Evolutionary conservation across 2,329 filamentous ascomycete genomes (phyloP).

Genomic region (Fusarium sp.): DNA sequence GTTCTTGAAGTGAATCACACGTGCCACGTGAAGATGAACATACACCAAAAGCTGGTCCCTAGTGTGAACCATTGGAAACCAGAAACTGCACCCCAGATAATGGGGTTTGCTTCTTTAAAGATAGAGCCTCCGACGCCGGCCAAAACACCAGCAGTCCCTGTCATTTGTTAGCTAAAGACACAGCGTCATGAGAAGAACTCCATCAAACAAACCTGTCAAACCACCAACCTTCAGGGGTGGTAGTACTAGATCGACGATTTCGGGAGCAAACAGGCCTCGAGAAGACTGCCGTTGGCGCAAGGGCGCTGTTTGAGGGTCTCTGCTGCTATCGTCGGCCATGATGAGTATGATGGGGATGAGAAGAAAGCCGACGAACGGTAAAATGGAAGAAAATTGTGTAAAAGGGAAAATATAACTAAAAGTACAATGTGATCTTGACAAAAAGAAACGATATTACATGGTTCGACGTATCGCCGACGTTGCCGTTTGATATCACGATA

Average conservation of each 20-base stretch:
- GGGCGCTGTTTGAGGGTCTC: slow-evolving; percentile 33
- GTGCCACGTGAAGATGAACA: slow-evolving; percentile 44
- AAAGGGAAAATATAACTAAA: neutral
- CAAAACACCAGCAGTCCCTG: slow-evolving; percentile 71
- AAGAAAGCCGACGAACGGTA: neutral
- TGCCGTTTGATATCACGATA: slow-evolving; percentile 25
- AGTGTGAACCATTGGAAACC: slow-evolving; percentile 86
- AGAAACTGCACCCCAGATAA: slow-evolving; percentile 77
- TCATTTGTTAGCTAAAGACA: slow-evolving; percentile 38
- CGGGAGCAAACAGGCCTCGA: slow-evolving; percentile 56
- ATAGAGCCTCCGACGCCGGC: slow-evolving; percentile 79
- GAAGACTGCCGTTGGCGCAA: slow-evolving; percentile 43
- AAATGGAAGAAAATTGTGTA: neutral
- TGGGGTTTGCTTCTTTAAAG: slow-evolving; percentile 73
- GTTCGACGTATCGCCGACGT: slow-evolving; percentile 6
- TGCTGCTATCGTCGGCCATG: slow-evolving; percentile 38
- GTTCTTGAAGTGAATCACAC: neutral
- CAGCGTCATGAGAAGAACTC: neutral
- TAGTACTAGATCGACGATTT: slow-evolving; percentile 58
- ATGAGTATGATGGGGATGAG: slow-evolving; percentile 4
- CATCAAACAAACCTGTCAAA: slow-evolving; percentile 62
- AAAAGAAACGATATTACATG: slow-evolving; percentile 38
- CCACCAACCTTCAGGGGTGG: slow-evolving; percentile 70
- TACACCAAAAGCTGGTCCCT: slow-evolving; percentile 82
- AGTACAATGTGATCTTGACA: slow-evolving; percentile 17